These are phyloP conservation scores for Panicum hallii DNA, from an alignment of 202 grass and related monocot genomes.

Conservation along the genomic window DNA sequence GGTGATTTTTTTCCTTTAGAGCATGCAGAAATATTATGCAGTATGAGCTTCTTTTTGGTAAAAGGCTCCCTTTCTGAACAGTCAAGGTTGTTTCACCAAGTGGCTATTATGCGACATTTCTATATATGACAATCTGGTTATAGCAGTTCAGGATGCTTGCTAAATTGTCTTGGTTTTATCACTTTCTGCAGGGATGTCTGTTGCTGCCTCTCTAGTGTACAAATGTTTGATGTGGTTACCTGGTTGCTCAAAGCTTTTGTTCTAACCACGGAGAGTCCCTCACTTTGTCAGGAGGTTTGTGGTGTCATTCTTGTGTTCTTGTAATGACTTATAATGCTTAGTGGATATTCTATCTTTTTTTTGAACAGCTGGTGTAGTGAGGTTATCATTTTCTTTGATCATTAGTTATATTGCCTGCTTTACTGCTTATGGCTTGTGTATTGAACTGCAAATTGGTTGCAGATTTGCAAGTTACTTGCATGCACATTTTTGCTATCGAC, in stretches of 20 bases:
- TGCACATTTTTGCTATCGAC: too few relatives aligned
- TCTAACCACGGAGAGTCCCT: constrained; percentile 65
- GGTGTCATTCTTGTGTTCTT: not conserved
- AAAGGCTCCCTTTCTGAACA: constrained; percentile 67
- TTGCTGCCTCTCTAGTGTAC: constrained; percentile 61
- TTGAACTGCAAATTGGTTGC: too few relatives aligned
- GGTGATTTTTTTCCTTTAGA: too few relatives aligned
- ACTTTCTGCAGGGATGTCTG: too few relatives aligned
- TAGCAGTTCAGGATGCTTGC: too few relatives aligned
- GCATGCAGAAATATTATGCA: constrained; percentile 68
- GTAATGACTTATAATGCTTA: not conserved
- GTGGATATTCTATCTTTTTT: constrained; percentile 11
- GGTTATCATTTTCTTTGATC: constrained; percentile 29
- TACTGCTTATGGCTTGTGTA: constrained; percentile 9
- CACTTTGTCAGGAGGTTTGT: constrained; percentile 79
- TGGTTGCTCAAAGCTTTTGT: constrained; percentile 89
- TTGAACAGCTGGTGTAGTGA: not conserved
- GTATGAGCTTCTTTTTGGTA: constrained; percentile 76
- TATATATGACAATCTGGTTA: too few relatives aligned
- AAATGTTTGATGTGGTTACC: constrained; percentile 56
- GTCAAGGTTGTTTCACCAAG: constrained; percentile 58
- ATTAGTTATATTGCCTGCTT: constrained; percentile 21
- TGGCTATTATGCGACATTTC: too few relatives aligned
- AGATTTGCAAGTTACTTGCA: too few relatives aligned
- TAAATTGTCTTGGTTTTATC: too few relatives aligned